A percentile compares a stretch with the other conserved stretches of the same genome.
These are phyloP conservation scores for Botrytis fabae DNA, from an alignment of 2,329 filamentous ascomycete species.

Conservation along the genomic window DNA sequence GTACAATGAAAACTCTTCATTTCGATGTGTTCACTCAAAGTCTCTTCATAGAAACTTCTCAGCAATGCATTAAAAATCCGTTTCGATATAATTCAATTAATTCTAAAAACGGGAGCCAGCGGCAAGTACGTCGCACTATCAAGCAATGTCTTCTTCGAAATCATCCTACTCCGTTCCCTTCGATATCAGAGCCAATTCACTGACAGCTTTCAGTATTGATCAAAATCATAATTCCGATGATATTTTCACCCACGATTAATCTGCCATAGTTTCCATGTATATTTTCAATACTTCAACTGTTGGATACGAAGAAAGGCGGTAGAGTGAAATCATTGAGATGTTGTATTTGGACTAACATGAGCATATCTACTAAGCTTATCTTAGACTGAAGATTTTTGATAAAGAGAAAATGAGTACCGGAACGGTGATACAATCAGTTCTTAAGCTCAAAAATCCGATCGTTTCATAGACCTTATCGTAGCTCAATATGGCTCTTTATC, in stretches of 20 bases:
- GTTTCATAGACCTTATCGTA: not conserved
- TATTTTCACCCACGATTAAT: not conserved
- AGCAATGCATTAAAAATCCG: not conserved
- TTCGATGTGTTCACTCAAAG: not conserved
- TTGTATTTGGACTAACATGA: not conserved
- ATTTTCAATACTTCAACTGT: not conserved
- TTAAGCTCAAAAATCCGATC: not conserved
- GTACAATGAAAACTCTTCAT: not conserved
- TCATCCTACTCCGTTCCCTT: too few species aligned
- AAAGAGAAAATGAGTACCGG: not conserved
- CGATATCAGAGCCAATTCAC: too few species aligned
- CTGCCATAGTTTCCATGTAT: too few species aligned
- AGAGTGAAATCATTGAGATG: not conserved
- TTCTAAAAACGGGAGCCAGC: not conserved
- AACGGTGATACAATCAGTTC: not conserved
- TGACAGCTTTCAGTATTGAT: not conserved
- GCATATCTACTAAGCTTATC: not conserved
- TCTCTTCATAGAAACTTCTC: not conserved
- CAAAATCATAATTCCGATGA: not conserved
- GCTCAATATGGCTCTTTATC: not conserved
- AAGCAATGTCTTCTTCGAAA: not conserved
- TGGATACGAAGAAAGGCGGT: too few species aligned
- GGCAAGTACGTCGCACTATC: not conserved
- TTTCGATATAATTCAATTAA: not conserved
- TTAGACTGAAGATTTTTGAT: too few species aligned